A percentile compares a stretch with the other conserved stretches of the same genome.
Evolutionary conservation across 768 basidiomycete genomes (phyloP).

Genomic region (Suillus subalutaceus): DNA sequence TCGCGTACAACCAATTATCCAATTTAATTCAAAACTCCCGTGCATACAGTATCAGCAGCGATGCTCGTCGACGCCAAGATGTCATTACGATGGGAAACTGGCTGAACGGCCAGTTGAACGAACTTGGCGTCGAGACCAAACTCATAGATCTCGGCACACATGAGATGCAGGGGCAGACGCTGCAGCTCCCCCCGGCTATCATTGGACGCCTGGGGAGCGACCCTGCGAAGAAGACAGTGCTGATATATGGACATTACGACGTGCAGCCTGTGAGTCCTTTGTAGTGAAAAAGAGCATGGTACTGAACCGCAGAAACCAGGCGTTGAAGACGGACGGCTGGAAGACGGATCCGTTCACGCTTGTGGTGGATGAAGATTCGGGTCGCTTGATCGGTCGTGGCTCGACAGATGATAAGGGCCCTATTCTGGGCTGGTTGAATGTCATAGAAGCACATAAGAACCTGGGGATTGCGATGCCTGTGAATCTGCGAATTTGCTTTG

Average conservation of each 20-base stretch:
- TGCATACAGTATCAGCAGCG: slow-evolving; percentile 62
- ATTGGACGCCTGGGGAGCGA: slow-evolving; percentile 83
- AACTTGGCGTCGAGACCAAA: slow-evolving; percentile 79
- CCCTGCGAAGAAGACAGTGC: slow-evolving; percentile 88
- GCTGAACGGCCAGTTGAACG: slow-evolving; percentile 71
- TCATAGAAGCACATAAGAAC: slow-evolving; percentile 79
- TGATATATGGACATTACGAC: slow-evolving; percentile 94
- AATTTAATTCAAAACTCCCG: slow-evolving; percentile 6
- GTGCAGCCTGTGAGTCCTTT: slow-evolving; percentile 77
- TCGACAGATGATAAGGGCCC: slow-evolving; percentile 92
- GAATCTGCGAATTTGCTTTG: slow-evolving; percentile 90
- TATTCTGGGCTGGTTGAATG: slow-evolving; percentile 86
- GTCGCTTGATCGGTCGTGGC: slow-evolving; percentile 81
- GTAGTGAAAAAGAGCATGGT: too few species aligned
- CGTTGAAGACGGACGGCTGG: slow-evolving; percentile 76
- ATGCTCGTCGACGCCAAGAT: slow-evolving; percentile 69
- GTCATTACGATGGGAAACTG: slow-evolving; percentile 87
- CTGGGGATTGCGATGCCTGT: slow-evolving; percentile 76
- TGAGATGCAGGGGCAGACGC: slow-evolving; percentile 64
- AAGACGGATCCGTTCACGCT: slow-evolving; percentile 83
- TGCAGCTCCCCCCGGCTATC: slow-evolving; percentile 82
- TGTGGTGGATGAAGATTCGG: slow-evolving; percentile 47
- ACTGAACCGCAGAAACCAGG: slow-evolving; percentile 28
- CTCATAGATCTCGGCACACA: slow-evolving; percentile 80
- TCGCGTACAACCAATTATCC: slow-evolving; percentile 5